Conservation (phyloP, 2,329 filamentous ascomycete genomes). For the Rhynchosporium graminicola region DNA sequence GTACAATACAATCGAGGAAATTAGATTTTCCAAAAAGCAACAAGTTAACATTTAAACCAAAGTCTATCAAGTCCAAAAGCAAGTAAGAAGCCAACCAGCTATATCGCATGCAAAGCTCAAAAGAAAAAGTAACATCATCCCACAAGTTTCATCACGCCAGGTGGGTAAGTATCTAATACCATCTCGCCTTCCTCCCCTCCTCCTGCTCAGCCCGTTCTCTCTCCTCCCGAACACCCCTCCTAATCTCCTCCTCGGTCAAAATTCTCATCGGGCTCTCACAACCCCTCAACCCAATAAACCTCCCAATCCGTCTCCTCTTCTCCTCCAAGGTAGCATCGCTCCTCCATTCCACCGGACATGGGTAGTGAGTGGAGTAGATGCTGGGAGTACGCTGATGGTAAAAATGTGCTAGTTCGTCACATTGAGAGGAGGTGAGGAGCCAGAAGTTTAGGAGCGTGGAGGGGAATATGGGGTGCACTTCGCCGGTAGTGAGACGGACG, state of each 20-base stretch:
- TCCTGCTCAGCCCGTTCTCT: conserved; percentile 45
- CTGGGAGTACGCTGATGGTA: conserved; percentile 69
- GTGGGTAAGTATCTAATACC: conserved; percentile 26
- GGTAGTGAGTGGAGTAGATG: conserved; percentile 60
- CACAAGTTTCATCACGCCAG: neutral
- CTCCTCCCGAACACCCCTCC: conserved; percentile 43
- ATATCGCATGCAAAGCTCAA: conserved; percentile 1
- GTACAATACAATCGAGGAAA: conserved; percentile 3
- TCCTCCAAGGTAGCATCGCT: conserved; percentile 53
- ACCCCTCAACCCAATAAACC: conserved; percentile 71
- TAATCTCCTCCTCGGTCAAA: conserved; percentile 33
- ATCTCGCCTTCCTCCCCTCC: conserved; percentile 36
- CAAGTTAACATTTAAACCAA: neutral
- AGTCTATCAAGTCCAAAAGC: conserved; percentile 3
- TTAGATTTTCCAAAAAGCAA: neutral
- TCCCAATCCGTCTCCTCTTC: conserved; percentile 71
- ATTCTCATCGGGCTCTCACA: conserved; percentile 51
- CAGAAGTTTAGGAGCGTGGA: conserved; percentile 68
- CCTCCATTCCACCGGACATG: conserved; percentile 66
- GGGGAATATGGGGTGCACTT: conserved; percentile 67
- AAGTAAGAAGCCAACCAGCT: neutral
- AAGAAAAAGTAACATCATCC: neutral
- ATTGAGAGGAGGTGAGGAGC: conserved; percentile 69
- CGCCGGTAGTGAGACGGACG: conserved; percentile 61
- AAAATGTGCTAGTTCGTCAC: conserved; percentile 69